Conservation (phyloP, 352 stramenopile species). For the Saprolegnia diclina region DNA sequence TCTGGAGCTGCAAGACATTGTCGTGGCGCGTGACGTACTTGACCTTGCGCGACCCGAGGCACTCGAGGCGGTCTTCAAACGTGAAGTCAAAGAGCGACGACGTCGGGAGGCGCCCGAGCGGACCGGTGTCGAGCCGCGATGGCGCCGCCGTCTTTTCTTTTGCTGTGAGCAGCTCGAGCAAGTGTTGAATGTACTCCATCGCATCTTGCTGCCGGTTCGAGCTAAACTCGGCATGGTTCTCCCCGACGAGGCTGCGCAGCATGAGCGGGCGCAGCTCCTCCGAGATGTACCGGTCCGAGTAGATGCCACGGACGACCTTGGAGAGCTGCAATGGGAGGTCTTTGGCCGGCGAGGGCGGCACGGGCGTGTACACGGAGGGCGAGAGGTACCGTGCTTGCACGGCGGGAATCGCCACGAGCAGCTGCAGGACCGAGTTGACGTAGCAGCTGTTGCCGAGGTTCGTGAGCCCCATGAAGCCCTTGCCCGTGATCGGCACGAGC, state of each 20-base stretch:
- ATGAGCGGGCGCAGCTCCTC: slow-evolving; percentile 82
- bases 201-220: slow-evolving; percentile 97
- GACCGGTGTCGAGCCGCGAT: slow-evolving; percentile 13
- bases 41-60: slow-evolving; percentile 52
- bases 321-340: slow-evolving; percentile 91
- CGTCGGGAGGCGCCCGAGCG: slow-evolving; percentile 59
- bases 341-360: slow-evolving; percentile 33
- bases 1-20: slow-evolving; percentile 77
- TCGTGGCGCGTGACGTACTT: slow-evolving; percentile 84
- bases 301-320: slow-evolving; percentile 86
- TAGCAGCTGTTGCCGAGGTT: slow-evolving; percentile 99
- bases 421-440: slow-evolving; percentile 96
- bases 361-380: slow-evolving; percentile 29
- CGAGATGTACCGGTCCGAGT: slow-evolving; percentile 82
- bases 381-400: slow-evolving; percentile 65
- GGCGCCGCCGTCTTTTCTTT: slow-evolving; percentile 57
- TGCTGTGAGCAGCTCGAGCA: slow-evolving; percentile 90
- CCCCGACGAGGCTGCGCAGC: slow-evolving; percentile 93
- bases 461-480: slow-evolving; percentile 93
- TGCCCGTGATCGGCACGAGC: slow-evolving; percentile 85
- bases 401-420: slow-evolving; percentile 84
- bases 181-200: slow-evolving; percentile 95
- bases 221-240: slow-evolving; percentile 94
- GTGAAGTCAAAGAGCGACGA: slow-evolving; percentile 92
- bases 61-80: slow-evolving; percentile 79